Percentiles rank a stretch among this genome's conserved stretches.
Conservation (phyloP, 352 stramenopile species). For the Phytophthora hibernalis region DNA sequence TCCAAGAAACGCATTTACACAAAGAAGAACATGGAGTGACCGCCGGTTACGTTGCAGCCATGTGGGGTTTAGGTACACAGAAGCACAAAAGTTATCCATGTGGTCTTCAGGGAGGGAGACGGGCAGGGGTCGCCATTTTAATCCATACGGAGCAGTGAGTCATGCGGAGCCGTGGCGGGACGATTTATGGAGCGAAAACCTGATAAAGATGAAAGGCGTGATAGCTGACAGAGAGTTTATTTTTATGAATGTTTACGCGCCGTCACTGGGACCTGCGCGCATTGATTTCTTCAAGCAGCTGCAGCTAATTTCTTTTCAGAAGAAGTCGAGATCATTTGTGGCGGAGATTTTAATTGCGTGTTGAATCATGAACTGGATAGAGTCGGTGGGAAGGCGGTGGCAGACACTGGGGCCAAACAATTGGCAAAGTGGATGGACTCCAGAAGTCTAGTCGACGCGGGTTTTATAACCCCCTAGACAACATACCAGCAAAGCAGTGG, state of each 20-base stretch:
- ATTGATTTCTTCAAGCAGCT: background rate
- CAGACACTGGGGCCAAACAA: no score
- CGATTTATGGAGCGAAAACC: background rate
- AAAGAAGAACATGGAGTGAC: background rate
- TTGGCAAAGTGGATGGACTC: no score
- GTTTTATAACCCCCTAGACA: no score
- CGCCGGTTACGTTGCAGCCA: background rate
- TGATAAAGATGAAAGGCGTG: background rate
- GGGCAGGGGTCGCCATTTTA: background rate
- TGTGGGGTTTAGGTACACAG: background rate
- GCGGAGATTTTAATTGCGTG: slow-evolving; percentile 3
- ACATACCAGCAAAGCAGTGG: no score
- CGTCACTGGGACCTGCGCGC: no score
- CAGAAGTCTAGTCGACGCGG: no score
- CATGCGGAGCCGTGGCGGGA: background rate
- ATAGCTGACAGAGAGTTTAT: background rate
- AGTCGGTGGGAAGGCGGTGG: no score
- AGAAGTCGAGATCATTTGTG: background rate
- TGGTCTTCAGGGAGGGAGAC: background rate
- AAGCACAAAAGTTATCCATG: background rate
- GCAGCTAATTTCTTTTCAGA: background rate
- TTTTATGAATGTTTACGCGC: background rate
- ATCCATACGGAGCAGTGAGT: background rate
- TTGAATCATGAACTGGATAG: background rate
- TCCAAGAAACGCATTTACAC: background rate